A percentile compares a stretch with the other conserved stretches of the same genome.
These are phyloP conservation scores for Saccharomyces hybrid DNA, from an alignment of 1,139 yeast species.

Conservation along the genomic window DNA sequence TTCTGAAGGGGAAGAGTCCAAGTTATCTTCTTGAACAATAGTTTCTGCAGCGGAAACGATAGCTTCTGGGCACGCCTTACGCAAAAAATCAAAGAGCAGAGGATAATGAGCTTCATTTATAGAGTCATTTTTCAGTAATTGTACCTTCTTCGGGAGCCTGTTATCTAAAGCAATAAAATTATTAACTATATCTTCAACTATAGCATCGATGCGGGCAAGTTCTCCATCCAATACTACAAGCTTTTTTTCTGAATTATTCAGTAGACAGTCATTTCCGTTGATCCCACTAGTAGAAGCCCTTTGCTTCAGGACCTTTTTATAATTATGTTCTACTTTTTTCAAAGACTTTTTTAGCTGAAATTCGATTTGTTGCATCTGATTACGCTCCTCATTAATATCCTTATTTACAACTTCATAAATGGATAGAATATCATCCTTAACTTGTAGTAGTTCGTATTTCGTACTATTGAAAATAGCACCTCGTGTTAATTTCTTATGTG, in stretches of 20 bases:
- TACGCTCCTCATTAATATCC: constrained; percentile 22
- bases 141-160: constrained; percentile 12
- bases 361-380: constrained; percentile 22
- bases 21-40: not conserved
- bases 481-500: constrained; percentile 7
- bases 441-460: constrained; percentile 18
- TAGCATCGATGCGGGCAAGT: constrained; percentile 1
- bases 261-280: constrained; percentile 4
- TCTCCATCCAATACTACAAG: constrained; percentile 1
- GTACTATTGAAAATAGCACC: constrained; percentile 20
- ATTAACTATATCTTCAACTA: not conserved
- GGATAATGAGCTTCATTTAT: constrained; percentile 25
- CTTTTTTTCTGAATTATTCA: constrained; percentile 1
- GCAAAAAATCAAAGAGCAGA: constrained; percentile 16
- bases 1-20: not conserved
- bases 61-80: constrained; percentile 7
- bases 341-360: constrained; percentile 18
- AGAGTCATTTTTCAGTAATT: constrained; percentile 14
- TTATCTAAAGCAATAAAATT: constrained; percentile 6
- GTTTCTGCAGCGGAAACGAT: not conserved
- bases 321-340: constrained; percentile 17
- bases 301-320: constrained; percentile 11
- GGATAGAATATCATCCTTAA: constrained; percentile 15
- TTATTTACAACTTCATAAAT: constrained; percentile 16
- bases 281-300: constrained; percentile 9